Percentiles rank a stretch among this genome's conserved stretches.
Evolutionary conservation across 2,329 filamentous ascomycete genomes (phyloP).

Genomic region (Aspergillus novoparasiticus): DNA sequence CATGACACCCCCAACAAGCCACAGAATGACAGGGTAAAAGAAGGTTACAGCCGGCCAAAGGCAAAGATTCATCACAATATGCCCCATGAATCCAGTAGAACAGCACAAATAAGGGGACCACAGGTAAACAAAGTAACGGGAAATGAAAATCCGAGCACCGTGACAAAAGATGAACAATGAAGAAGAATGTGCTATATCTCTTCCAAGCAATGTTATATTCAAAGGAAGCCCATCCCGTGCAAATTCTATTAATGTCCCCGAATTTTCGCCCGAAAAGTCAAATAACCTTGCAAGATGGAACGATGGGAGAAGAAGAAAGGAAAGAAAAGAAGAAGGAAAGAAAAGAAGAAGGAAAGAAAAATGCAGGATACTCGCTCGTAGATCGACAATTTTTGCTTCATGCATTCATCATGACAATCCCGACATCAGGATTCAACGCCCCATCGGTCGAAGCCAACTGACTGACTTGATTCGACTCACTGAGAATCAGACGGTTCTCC

Average conservation of each 20-base stretch:
- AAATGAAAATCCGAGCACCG: not conserved
- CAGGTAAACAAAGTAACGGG: not conserved
- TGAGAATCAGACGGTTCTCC: conserved; percentile 34
- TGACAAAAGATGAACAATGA: not conserved
- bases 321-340: conserved; percentile 4
- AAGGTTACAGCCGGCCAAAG: not conserved
- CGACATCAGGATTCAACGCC: conserved; percentile 30
- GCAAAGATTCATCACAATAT: not conserved
- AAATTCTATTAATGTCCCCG: conserved; percentile 21
- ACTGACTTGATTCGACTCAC: conserved; percentile 27
- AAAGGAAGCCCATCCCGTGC: conserved; percentile 20
- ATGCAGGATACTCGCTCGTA: conserved; percentile 1
- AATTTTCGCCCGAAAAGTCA: conserved; percentile 19
- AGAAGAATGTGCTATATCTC: conserved; percentile 1
- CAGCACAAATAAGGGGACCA: not conserved
- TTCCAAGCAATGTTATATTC: conserved; percentile 20
- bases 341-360: not conserved
- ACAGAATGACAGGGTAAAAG: not conserved
- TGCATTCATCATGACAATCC: conserved; percentile 38
- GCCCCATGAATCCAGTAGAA: not conserved
- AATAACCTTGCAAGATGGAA: conserved; percentile 6
- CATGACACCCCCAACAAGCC: not conserved
- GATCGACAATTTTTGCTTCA: conserved; percentile 18
- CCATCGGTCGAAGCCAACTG: conserved; percentile 24
- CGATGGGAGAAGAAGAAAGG: not conserved